Conservation (phyloP, 495 filamentous ascomycete genomes). For the Daldinia loculata region DNA sequence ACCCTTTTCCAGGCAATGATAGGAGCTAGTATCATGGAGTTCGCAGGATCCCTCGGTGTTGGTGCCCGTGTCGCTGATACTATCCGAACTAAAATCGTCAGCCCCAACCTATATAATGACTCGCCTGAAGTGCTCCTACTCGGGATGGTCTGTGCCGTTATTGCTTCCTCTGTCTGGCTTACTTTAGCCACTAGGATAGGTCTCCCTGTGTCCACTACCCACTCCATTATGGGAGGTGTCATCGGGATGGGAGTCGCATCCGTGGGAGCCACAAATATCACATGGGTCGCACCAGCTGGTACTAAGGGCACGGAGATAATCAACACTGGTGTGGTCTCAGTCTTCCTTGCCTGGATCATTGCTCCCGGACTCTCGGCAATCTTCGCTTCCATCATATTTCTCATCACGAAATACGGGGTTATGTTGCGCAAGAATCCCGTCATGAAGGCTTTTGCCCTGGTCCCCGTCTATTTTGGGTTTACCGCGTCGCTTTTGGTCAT, state of each 20-base stretch:
- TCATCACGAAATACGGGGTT: slow-evolving; percentile 69
- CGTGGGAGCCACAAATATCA: slow-evolving; percentile 59
- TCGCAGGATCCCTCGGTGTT: slow-evolving; percentile 70
- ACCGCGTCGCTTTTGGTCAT: slow-evolving; percentile 69
- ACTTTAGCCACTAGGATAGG: slow-evolving; percentile 64
- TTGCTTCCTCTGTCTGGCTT: slow-evolving; percentile 67
- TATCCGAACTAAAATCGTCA: slow-evolving; percentile 72
- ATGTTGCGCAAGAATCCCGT: slow-evolving; percentile 66
- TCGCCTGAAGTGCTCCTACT: slow-evolving; percentile 67
- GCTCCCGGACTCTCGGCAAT: slow-evolving; percentile 66
- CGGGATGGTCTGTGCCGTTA: slow-evolving; percentile 68
- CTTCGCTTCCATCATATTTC: slow-evolving; percentile 71
- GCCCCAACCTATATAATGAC: slow-evolving; percentile 58
- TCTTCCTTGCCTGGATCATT: slow-evolving; percentile 70
- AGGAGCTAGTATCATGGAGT: slow-evolving; percentile 72
- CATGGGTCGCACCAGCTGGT: slow-evolving; percentile 61
- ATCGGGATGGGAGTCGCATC: slow-evolving; percentile 70
- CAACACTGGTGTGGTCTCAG: slow-evolving; percentile 63
- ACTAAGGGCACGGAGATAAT: slow-evolving; percentile 60
- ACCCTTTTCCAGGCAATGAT: slow-evolving; percentile 74
- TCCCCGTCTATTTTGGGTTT: slow-evolving; percentile 69
- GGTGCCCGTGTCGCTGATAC: slow-evolving; percentile 71
- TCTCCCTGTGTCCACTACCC: slow-evolving; percentile 70
- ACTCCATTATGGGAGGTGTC: slow-evolving; percentile 69
- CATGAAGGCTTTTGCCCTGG: slow-evolving; percentile 62